Evolutionary conservation across 306 rosid species (phyloP), one percentile per base, ranked within the genome.

Genomic region (Myrica gale): DNA sequence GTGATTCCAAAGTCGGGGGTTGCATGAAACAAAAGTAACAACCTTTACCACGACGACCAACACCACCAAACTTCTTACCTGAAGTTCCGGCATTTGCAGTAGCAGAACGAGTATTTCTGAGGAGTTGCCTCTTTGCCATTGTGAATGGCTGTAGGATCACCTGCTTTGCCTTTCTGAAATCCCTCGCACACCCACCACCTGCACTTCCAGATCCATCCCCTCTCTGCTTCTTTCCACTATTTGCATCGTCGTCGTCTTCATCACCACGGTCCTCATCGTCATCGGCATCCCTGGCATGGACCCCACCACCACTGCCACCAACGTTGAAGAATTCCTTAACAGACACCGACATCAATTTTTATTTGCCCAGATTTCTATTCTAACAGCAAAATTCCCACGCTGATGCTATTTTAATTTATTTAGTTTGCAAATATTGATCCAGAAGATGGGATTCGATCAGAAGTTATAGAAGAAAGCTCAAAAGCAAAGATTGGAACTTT

Each of bases 21-120:
- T 75, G 84, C 23, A 23, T 71, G 61, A 88, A 89, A 82, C 98
- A 93, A 69, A 87, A 84, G 83, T 39, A 82, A 82, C 96, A 87
- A 5, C 88, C 84, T 75, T n/a, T 73, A 62, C 70, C 51, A 41
- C 78, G 70, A 78, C 68, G 41, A 23, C 58, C 43, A 76, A 70
- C 76, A 74, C 39, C 78, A 53, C 50, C 75, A 8, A 1, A 67
- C 69, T 42, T 74, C 85, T 81, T 88, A 81, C 88, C 90, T 47
- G 85, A 81, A 79, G 39, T 23, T 44, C 58, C 17, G 63, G 4
- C 48, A 20, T 57, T 68, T 50, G 56, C 11, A 4, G 52, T 58
- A 39, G 42, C n/a, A 70, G 66, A 7, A 4, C 11, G 52, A 50
- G 75, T 72, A 70, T 69, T 79, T 78, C 37, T 61, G 21, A 75